Percentiles rank a stretch among this genome's conserved stretches.
Evolutionary conservation across 2,329 filamentous ascomycete genomes (phyloP).

Genomic region (Fusarium sp.): DNA sequence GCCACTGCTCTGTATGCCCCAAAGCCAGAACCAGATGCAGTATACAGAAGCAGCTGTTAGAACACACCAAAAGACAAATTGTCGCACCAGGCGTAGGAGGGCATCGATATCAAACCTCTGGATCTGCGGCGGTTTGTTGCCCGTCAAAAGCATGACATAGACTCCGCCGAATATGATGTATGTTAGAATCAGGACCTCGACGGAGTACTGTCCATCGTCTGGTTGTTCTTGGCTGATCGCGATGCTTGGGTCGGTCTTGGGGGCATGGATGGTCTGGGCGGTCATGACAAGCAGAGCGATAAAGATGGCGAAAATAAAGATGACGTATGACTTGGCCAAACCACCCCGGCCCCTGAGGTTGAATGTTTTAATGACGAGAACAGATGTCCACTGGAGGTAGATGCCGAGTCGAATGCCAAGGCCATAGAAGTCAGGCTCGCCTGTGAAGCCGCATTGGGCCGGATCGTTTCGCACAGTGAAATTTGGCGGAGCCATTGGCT

Average conservation of each 20-base stretch:
- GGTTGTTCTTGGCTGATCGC: no score
- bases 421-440: not conserved
- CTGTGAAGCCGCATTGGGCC: not conserved
- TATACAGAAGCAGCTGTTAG: not conserved
- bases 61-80: conserved; percentile 1
- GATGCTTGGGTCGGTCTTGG: not conserved
- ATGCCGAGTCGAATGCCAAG: conserved; percentile 3
- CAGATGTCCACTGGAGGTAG: conserved; percentile 2
- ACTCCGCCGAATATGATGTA: not conserved
- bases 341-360: not conserved
- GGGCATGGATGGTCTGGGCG: not conserved
- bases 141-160: not conserved
- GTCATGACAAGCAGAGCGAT: not conserved
- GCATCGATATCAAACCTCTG: not conserved
- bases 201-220: not conserved
- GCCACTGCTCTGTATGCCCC: not conserved
- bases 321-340: not conserved
- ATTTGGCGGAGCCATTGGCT: not conserved
- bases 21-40: conserved; percentile 5
- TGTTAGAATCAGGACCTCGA: not conserved
- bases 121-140: not conserved
- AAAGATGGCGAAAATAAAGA: conserved; percentile 5
- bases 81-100: not conserved
- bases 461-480: not conserved
- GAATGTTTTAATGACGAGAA: not conserved